Evolutionary conservation across 257 asterid genomes (phyloP).

Genomic region (Primulina tabacum): DNA sequence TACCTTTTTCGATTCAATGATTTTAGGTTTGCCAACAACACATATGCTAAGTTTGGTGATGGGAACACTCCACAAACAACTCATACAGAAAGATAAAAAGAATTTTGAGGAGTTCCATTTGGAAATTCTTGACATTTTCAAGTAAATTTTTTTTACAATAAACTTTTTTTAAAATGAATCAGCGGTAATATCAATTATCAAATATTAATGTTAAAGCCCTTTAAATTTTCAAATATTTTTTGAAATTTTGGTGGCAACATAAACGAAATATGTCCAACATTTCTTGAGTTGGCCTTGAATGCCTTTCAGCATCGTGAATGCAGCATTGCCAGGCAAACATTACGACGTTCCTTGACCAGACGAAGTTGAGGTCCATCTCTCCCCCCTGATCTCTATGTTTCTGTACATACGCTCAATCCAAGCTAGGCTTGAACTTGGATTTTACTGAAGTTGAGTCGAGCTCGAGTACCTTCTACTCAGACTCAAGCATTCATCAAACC

Average conservation of each 20-base stretch:
- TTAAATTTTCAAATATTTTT: no score
- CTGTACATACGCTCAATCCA: background rate
- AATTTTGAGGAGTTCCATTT: constrained; percentile 52
- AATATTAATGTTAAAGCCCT: no score
- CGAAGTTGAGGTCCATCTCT: constrained; percentile 55
- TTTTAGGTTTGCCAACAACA: constrained; percentile 62
- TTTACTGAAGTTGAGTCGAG: background rate
- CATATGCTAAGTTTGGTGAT: constrained; percentile 55
- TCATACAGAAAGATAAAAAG: constrained; percentile 49
- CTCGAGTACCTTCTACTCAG: background rate
- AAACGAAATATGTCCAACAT: background rate
- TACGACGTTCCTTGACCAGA: constrained; percentile 53
- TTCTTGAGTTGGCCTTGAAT: background rate
- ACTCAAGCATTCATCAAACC: background rate
- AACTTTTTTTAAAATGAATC: no score
- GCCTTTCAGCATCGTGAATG: constrained; percentile 59
- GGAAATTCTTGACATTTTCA: constrained; percentile 72
- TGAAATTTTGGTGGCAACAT: background rate
- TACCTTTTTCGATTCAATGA: background rate
- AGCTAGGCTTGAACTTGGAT: background rate
- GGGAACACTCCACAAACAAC: constrained; percentile 66
- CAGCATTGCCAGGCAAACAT: constrained; percentile 87
- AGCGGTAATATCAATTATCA: no score
- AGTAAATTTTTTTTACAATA: constrained; percentile 29
- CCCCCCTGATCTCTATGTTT: constrained; percentile 23